Conservation (phyloP, 176 grass and related monocot genomes). For the Calamus simplicifolius region DNA sequence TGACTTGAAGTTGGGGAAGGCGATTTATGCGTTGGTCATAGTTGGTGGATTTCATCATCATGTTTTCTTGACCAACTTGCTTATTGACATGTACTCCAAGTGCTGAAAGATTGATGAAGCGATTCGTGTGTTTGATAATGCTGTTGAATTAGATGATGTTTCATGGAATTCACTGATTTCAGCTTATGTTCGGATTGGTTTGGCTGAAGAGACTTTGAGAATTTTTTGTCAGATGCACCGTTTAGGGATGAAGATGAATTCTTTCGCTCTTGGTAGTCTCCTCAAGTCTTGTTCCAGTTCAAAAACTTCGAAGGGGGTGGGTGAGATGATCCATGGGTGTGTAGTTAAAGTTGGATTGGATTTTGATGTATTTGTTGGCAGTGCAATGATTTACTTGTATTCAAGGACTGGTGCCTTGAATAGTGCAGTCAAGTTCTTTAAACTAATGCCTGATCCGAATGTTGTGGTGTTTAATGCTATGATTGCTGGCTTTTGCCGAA, state of each 20-base stretch:
- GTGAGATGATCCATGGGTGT: slow-evolving; percentile 48
- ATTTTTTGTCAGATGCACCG: slow-evolving; percentile 41
- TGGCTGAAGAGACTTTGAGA: slow-evolving; percentile 13
- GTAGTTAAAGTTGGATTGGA: slow-evolving; percentile 55
- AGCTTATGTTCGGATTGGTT: slow-evolving; percentile 22
- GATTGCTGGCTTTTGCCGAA: slow-evolving; percentile 45
- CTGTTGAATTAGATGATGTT: slow-evolving; percentile 30
- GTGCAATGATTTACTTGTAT: slow-evolving; percentile 55
- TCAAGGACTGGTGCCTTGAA: slow-evolving; percentile 34
- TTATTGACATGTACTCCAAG: slow-evolving; percentile 54
- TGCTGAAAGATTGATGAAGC: slow-evolving; percentile 41
- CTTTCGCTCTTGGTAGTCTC: slow-evolving; percentile 60
- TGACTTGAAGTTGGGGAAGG: slow-evolving; percentile 25
- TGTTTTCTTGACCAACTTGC: slow-evolving; percentile 45
- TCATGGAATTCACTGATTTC: slow-evolving; percentile 72
- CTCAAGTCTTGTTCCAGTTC: slow-evolving; percentile 38
- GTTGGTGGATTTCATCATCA: slow-evolving; percentile 17
- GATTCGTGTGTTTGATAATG: slow-evolving; percentile 26
- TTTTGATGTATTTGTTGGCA: slow-evolving; percentile 35
- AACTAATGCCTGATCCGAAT: slow-evolving; percentile 43
- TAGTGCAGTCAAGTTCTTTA: slow-evolving; percentile 39
- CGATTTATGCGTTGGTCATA: slow-evolving; percentile 35
- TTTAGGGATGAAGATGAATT: slow-evolving; percentile 32
- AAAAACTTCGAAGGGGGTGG: slow-evolving; percentile 4
- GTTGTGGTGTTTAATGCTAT: slow-evolving; percentile 69